Evolutionary conservation across 1,139 yeast genomes (phyloP).

Genomic region (Pichia sp.): DNA sequence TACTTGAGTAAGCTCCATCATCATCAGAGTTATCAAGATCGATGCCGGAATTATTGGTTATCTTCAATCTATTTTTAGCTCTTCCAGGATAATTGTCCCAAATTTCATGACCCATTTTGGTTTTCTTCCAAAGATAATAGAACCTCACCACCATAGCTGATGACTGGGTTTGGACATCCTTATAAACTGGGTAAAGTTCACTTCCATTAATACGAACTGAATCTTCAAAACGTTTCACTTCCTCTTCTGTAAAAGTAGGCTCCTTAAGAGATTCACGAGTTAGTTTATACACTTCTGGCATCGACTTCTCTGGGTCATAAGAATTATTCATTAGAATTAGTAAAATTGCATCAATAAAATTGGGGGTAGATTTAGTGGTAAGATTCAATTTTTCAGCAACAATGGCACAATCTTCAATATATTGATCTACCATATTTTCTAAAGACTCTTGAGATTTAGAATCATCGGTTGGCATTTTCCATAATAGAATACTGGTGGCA

Average conservation of each 20-base stretch:
- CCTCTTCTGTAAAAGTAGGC: constrained; percentile 64
- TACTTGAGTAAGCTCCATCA: constrained; percentile 60
- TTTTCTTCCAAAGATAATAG: constrained; percentile 88
- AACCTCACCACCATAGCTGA: constrained; percentile 74
- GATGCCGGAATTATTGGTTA: constrained; percentile 30
- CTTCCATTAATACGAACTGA: constrained; percentile 72
- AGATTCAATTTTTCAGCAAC: constrained; percentile 49
- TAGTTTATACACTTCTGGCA: constrained; percentile 33
- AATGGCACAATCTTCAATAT: constrained; percentile 46
- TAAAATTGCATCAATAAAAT: constrained; percentile 69
- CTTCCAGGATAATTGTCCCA: constrained; percentile 86
- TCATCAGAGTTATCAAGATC: constrained; percentile 54
- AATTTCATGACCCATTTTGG: constrained; percentile 60
- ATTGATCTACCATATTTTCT: constrained; percentile 40
- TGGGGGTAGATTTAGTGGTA: constrained; percentile 47
- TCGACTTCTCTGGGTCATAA: constrained; percentile 45
- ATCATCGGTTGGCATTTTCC: constrained; percentile 41
- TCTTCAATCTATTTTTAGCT: constrained; percentile 43
- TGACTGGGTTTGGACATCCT: constrained; percentile 62
- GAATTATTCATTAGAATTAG: constrained; percentile 44
- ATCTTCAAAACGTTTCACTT: constrained; percentile 61
- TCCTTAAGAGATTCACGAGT: constrained; percentile 59
- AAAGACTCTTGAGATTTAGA: constrained; percentile 21
- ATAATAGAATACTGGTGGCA: constrained; percentile 59
- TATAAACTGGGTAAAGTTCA: constrained; percentile 67